Percentiles rank a stretch among this genome's conserved stretches.
phyloP scores from a whole-genome alignment of 2,329 filamentous ascomycete species.

The Elsinoe australis region DNA sequence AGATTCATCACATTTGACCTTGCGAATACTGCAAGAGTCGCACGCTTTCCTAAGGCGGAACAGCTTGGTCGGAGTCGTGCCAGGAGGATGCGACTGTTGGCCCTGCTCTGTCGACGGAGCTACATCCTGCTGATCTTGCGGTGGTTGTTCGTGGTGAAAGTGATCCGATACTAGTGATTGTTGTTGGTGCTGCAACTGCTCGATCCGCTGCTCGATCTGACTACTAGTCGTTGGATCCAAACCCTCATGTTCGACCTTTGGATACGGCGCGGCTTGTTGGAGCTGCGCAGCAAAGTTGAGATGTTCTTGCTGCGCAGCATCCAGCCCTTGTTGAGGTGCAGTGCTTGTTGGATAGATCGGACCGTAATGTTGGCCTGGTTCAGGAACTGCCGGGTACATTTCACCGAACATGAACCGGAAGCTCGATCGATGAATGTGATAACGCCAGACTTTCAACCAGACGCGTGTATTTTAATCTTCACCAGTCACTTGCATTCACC shows the following conservation, averaged over 20 bases:
- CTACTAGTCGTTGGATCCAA: conserved; percentile 21
- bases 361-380: conserved; percentile 31
- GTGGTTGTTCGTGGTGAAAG: conserved; percentile 14
- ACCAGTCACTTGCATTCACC: no score
- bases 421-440: no score
- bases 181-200: conserved; percentile 28
- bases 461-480: no score
- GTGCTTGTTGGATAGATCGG: conserved; percentile 27
- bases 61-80: conserved; percentile 26
- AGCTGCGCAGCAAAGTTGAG: conserved; percentile 28
- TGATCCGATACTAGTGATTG: conserved; percentile 15
- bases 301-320: conserved; percentile 29
- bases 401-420: conserved; percentile 24
- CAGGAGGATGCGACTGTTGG: conserved; percentile 18
- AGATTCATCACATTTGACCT: conserved; percentile 53
- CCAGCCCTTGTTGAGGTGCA: conserved; percentile 28
- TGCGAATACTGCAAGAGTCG: conserved; percentile 35
- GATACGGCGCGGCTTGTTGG: conserved; percentile 28
- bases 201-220: conserved; percentile 25
- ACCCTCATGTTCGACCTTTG: conserved; percentile 28
- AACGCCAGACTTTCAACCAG: no score
- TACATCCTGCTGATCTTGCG: conserved; percentile 14
- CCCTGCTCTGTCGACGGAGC: conserved; percentile 19
- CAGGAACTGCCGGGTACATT: conserved; percentile 32
- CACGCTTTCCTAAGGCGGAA: conserved; percentile 36